Evolutionary conservation across 805 yeast genomes (phyloP).

Genomic region (Myxozyma neotropica): DNA sequence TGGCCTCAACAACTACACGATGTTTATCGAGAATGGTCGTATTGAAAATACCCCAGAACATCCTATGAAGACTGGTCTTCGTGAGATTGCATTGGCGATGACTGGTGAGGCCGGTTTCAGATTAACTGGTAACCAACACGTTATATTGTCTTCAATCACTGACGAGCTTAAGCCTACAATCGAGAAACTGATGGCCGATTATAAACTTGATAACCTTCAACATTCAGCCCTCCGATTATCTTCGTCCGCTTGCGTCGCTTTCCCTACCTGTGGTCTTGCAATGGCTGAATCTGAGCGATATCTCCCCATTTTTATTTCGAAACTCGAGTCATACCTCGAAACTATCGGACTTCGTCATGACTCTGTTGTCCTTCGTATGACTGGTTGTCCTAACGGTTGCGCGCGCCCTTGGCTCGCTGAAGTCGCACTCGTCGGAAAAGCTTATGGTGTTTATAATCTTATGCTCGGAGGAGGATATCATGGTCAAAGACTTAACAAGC

Average conservation of each 20-base stretch:
- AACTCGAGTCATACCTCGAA: conserved; percentile 83
- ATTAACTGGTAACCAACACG: conserved; percentile 94
- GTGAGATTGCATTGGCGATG: conserved; percentile 73
- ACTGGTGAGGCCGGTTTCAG: conserved; percentile 81
- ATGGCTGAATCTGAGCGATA: conserved; percentile 98
- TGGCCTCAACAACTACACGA: conserved; percentile 86
- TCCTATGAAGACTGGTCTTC: conserved; percentile 87
- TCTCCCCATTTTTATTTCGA: conserved; percentile 77
- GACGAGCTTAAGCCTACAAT: conserved; percentile 67
- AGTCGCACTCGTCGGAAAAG: conserved; percentile 93
- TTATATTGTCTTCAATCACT: conserved; percentile 69
- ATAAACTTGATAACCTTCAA: conserved; percentile 79
- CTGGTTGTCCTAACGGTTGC: conserved; percentile 99
- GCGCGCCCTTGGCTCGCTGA: conserved; percentile 99
- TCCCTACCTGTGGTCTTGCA: conserved; percentile 98
- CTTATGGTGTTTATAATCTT: conserved; percentile 88
- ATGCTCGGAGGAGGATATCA: conserved; percentile 95
- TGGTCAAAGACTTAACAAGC: conserved; percentile 89
- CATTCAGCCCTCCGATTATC: conserved; percentile 84
- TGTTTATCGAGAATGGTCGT: conserved; percentile 95
- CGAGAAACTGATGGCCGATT: conserved; percentile 65
- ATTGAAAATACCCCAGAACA: conserved; percentile 88
- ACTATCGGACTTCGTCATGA: conserved; percentile 93
- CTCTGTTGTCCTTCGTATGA: conserved; percentile 95
- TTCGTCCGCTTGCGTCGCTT: conserved; percentile 95